Evolutionary conservation across 2,329 filamentous ascomycete species (phyloP).

Genomic region (Bipolaris sorokiniana): DNA sequence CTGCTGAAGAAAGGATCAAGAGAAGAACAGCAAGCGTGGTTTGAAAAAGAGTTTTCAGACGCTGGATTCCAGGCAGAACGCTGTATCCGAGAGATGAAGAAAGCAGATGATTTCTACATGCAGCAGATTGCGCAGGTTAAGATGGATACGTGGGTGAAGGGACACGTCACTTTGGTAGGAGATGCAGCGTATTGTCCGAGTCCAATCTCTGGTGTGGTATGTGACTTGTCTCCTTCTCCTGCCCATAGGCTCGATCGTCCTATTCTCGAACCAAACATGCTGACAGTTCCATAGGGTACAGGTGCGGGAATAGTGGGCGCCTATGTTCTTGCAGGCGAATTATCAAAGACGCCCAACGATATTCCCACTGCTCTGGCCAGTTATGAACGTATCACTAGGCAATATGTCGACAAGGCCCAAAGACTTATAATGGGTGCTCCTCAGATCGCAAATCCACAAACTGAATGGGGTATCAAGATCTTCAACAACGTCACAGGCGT

Average conservation of each 20-base stretch:
- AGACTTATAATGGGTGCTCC: constrained; percentile 33
- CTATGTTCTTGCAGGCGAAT: constrained; percentile 50
- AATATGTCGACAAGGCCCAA: constrained; percentile 33
- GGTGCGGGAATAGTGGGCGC: constrained; percentile 48
- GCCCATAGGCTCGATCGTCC: neutral
- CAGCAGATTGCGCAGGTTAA: constrained; percentile 51
- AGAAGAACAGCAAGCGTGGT: constrained; percentile 33
- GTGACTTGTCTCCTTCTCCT: neutral
- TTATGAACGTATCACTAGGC: constrained; percentile 30
- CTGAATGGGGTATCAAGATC: constrained; percentile 28
- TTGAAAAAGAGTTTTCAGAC: constrained; percentile 39
- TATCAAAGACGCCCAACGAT: constrained; percentile 30
- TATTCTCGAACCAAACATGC: neutral
- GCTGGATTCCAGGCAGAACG: constrained; percentile 49
- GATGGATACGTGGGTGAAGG: constrained; percentile 44
- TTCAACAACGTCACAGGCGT: constrained; percentile 26
- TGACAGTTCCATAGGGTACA: constrained; percentile 27
- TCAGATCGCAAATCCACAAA: constrained; percentile 35
- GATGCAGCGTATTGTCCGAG: constrained; percentile 51
- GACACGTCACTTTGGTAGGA: constrained; percentile 51
- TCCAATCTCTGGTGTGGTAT: constrained; percentile 37
- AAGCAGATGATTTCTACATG: constrained; percentile 54
- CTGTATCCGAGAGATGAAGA: constrained; percentile 49
- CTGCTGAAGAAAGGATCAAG: constrained; percentile 19
- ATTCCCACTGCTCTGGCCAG: constrained; percentile 29